Conservation (phyloP, 1,284 basidiomycete species). For the Pseudozyma pruni region DNA sequence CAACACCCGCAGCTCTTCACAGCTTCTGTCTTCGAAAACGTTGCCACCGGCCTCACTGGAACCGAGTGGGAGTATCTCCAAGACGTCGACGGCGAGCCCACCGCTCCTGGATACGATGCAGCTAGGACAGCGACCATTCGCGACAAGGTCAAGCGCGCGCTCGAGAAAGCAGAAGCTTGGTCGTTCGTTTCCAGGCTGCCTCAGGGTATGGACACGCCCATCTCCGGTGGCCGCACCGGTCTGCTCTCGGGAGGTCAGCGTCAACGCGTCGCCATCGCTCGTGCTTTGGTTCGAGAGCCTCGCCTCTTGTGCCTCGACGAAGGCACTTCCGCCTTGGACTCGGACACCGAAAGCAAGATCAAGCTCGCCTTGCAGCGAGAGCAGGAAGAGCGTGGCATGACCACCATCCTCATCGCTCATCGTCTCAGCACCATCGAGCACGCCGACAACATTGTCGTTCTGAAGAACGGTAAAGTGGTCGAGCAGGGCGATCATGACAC, state of each 20-base stretch:
- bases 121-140: conserved; percentile 53
- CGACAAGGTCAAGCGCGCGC: conserved; percentile 62
- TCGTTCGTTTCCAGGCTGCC: conserved; percentile 68
- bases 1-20: conserved; percentile 69
- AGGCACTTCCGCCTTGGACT: conserved; percentile 64
- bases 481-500: conserved; percentile 59
- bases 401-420: conserved; percentile 63
- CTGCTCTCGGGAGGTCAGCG: conserved; percentile 64
- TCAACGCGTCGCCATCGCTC: conserved; percentile 64
- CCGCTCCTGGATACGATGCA: conserved; percentile 13
- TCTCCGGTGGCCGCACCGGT: conserved; percentile 68
- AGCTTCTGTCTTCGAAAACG: conserved; percentile 64
- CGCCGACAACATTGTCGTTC: conserved; percentile 63
- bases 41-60: conserved; percentile 60
- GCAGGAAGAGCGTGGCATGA: conserved; percentile 64
- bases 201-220: conserved; percentile 67
- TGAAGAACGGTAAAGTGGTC: conserved; percentile 58
- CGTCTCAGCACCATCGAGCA: conserved; percentile 64
- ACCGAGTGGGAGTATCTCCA: conserved; percentile 52
- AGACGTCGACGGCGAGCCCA: conserved; percentile 33
- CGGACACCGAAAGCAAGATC: conserved; percentile 63
- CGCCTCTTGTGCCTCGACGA: conserved; percentile 63
- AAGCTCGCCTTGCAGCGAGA: conserved; percentile 57
- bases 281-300: conserved; percentile 63
- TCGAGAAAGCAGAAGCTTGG: conserved; percentile 69